Percentiles rank a stretch among this genome's conserved stretches.
phyloP scores from a whole-genome alignment of 768 basidiomycete species.

The Xerocomellus amylosporus region DNA sequence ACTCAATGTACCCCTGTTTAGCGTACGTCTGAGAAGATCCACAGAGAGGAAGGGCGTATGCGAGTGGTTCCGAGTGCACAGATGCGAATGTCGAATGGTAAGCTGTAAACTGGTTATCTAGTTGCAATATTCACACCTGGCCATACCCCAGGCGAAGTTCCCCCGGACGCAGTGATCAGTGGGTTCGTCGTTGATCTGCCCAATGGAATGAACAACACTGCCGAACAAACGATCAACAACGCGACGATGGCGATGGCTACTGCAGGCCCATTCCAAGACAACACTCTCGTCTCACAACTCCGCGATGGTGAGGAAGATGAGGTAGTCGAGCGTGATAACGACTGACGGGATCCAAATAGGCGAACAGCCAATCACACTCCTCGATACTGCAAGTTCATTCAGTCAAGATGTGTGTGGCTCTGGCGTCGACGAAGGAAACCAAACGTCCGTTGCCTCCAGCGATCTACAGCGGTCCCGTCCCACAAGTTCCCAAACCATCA shows the following conservation, averaged over 20 bases:
- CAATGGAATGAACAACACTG: neutral
- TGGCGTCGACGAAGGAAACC: neutral
- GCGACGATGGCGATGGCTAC: neutral
- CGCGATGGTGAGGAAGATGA: neutral
- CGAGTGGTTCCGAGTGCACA: constrained; percentile 1
- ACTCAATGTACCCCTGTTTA: neutral
- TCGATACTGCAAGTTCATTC: neutral
- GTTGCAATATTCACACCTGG: neutral
- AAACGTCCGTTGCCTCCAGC: neutral
- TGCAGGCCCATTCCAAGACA: constrained; percentile 1
- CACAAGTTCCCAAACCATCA: neutral
- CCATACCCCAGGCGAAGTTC: neutral
- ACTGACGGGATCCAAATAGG: neutral
- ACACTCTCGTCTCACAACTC: neutral
- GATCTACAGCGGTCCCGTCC: neutral
- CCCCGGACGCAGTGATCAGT: neutral
- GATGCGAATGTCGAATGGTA: neutral
- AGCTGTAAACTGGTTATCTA: neutral
- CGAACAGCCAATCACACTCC: neutral
- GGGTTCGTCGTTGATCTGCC: neutral
- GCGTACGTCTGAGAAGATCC: constrained; percentile 10
- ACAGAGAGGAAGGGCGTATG: neutral
- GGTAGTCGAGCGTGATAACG: neutral
- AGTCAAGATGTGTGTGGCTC: neutral
- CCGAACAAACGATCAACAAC: neutral